Evolutionary conservation across 1,284 basidiomycete species (phyloP).

Genomic region (Leccinum cinnamomeum): DNA sequence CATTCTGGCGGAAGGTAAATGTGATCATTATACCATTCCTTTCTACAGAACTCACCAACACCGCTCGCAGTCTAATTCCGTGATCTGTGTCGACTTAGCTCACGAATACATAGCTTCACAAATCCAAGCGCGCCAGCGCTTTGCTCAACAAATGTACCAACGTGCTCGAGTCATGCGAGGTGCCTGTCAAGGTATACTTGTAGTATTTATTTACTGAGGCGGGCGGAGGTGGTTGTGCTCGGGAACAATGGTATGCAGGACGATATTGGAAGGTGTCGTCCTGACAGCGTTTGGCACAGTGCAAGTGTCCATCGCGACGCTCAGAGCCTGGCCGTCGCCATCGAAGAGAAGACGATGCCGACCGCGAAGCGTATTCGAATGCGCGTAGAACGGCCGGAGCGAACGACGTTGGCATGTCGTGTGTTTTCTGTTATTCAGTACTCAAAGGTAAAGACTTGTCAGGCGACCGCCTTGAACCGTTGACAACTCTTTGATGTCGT

Average conservation of each 20-base stretch:
- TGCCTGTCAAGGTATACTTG: constrained; percentile 51
- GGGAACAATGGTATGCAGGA: constrained; percentile 60
- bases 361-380: constrained; percentile 58
- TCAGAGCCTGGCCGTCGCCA: constrained; percentile 41
- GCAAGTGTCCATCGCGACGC: constrained; percentile 60
- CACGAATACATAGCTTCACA: constrained; percentile 80
- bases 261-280: too few species aligned
- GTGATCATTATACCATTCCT: not conserved
- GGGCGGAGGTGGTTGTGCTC: constrained; percentile 64
- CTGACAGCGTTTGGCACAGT: constrained; percentile 37
- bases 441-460: constrained; percentile 48
- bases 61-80: constrained; percentile 55
- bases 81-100: constrained; percentile 68
- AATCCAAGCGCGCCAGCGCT: constrained; percentile 59
- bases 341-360: constrained; percentile 49
- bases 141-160: constrained; percentile 63
- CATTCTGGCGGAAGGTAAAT: constrained; percentile 52
- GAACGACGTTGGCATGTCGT: constrained; percentile 68
- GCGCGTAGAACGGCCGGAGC: constrained; percentile 60
- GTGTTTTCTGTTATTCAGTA: constrained; percentile 70
- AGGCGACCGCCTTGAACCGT: not conserved
- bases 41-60: not conserved
- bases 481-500: constrained; percentile 45
- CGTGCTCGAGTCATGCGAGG: constrained; percentile 42
- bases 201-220: constrained; percentile 57